Conservation (phyloP, 192 early-diverging fungal genomes). For the Pilaira anomala region DNA sequence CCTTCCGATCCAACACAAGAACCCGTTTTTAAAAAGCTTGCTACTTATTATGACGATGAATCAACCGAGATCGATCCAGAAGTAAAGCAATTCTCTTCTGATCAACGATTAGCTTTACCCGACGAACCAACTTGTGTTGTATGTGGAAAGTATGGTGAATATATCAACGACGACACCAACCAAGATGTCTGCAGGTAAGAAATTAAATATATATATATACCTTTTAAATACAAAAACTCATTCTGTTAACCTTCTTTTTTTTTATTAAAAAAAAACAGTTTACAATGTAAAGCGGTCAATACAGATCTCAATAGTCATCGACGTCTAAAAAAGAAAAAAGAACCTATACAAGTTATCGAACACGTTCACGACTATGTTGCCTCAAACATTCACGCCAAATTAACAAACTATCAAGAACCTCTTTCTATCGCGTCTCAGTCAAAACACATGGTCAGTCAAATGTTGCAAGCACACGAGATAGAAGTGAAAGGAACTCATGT, state of each 20-base stretch:
- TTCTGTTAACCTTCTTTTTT: neutral
- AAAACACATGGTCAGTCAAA: slow-evolving; percentile 12
- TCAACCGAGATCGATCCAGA: neutral
- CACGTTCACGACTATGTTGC: slow-evolving; percentile 6
- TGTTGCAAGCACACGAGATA: slow-evolving; percentile 39
- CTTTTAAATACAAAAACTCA: neutral
- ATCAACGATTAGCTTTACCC: slow-evolving; percentile 30
- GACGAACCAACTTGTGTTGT: slow-evolving; percentile 40
- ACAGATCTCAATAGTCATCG: slow-evolving; percentile 18
- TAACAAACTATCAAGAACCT: slow-evolving; percentile 41
- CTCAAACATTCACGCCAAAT: slow-evolving; percentile 28
- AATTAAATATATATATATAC: neutral
- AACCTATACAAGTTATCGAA: neutral
- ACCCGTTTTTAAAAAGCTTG: too few species aligned
- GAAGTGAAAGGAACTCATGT: slow-evolving; percentile 37
- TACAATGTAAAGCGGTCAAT: slow-evolving; percentile 42
- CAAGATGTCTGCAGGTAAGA: slow-evolving; percentile 43
- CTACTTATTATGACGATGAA: too few species aligned
- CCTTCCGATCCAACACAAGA: too few species aligned
- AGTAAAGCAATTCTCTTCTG: slow-evolving; percentile 16
- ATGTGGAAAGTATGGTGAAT: slow-evolving; percentile 47
- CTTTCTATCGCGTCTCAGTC: slow-evolving; percentile 10
- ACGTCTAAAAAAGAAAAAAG: neutral
- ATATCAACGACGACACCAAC: slow-evolving; percentile 39
- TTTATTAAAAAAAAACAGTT: slow-evolving; percentile 11